Evolutionary conservation across 2,329 filamentous ascomycete genomes (phyloP).

Genomic region (Chrysoporthe puriensis): DNA sequence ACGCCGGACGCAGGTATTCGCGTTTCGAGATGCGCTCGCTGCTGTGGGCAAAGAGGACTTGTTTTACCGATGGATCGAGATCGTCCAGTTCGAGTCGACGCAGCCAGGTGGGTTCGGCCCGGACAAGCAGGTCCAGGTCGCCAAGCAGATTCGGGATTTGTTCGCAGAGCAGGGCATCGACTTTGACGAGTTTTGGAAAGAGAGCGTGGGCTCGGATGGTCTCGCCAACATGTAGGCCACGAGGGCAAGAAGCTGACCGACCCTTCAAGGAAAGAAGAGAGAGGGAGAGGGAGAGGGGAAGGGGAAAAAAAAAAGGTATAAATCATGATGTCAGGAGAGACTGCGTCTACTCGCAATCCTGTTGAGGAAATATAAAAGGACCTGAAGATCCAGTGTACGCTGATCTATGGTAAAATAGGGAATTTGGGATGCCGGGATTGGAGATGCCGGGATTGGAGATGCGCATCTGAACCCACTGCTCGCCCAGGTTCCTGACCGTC

Average conservation of each 20-base stretch:
- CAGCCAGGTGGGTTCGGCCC: constrained; percentile 77
- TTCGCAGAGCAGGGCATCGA: constrained; percentile 78
- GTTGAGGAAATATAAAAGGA: not conserved
- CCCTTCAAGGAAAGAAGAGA: not conserved
- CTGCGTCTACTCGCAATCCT: not conserved
- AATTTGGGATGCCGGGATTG: not conserved
- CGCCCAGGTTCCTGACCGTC: too few species aligned
- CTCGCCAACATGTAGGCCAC: constrained; percentile 35
- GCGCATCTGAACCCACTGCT: not conserved
- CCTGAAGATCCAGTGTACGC: not conserved
- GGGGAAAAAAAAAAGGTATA: not conserved
- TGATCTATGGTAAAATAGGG: not conserved
- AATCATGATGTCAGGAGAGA: not conserved
- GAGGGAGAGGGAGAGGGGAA: too few species aligned
- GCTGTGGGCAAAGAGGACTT: constrained; percentile 82
- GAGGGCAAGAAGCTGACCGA: not conserved
- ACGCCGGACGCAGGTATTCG: constrained; percentile 73
- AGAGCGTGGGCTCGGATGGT: constrained; percentile 54
- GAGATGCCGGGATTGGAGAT: not conserved
- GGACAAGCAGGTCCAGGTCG: constrained; percentile 73
- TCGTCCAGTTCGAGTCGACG: constrained; percentile 85
- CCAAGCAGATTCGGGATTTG: constrained; percentile 73
- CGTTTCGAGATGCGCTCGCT: constrained; percentile 76
- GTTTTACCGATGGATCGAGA: constrained; percentile 91
- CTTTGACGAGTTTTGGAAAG: constrained; percentile 79